phyloP scores from a whole-genome alignment of 2,329 filamentous ascomycete species.

The Talaromyces rugulosus region DNA sequence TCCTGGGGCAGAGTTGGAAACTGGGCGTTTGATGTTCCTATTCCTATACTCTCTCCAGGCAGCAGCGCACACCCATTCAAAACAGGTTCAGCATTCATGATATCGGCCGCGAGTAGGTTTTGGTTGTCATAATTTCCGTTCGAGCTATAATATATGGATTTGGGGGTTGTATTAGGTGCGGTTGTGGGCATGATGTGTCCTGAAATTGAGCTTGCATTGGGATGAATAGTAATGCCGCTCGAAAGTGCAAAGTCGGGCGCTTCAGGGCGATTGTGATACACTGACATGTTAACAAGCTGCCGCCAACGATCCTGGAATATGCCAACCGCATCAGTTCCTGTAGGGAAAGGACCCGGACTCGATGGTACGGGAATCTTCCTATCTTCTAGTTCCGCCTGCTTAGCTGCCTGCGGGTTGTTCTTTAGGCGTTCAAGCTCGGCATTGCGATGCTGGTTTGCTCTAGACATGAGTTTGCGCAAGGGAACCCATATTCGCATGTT shows the following conservation, averaged over 20 bases:
- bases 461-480: slow-evolving; percentile 27
- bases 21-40: neutral
- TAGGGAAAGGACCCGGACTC: slow-evolving; percentile 24
- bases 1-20: neutral
- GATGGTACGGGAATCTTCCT: slow-evolving; percentile 17
- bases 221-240: neutral
- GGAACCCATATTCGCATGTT: slow-evolving; percentile 33
- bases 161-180: neutral
- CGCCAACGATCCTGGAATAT: slow-evolving; percentile 28
- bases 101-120: neutral
- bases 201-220: neutral
- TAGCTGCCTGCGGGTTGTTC: slow-evolving; percentile 21
- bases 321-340: slow-evolving; percentile 14
- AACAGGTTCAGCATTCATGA: neutral
- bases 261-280: neutral
- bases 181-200: neutral
- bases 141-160: neutral
- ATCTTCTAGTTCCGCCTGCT: neutral
- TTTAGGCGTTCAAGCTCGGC: slow-evolving; percentile 27
- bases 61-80: neutral
- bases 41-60: neutral
- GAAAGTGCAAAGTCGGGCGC: neutral
- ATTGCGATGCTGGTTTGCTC: slow-evolving; percentile 28
- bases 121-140: neutral
- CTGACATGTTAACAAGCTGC: slow-evolving; percentile 18